Conservation (phyloP, 345 rosid genomes). For the Corymbia maculata region DNA sequence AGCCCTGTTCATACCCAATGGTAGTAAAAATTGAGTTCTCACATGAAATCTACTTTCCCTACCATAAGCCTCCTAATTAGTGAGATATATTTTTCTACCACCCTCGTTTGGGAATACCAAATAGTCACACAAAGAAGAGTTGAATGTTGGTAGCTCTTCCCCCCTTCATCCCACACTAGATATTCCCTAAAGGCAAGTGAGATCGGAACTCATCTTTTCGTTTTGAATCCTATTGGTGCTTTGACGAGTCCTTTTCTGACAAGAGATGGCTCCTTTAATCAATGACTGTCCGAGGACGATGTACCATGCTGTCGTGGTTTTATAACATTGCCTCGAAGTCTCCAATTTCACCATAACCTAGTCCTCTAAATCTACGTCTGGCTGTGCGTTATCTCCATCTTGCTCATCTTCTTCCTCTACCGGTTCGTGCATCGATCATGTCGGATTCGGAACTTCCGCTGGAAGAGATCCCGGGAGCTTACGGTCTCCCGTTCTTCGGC, state of each 20-base stretch:
- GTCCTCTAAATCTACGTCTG: not conserved
- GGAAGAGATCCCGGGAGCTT: conserved; percentile 28
- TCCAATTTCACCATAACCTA: not conserved
- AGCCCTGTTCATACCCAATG: no score
- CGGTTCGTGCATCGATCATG: not conserved
- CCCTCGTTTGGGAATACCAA: no score
- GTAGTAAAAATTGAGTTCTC: no score
- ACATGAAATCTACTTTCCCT: no score
- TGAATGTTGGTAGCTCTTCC: no score
- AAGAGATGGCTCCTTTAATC: not conserved
- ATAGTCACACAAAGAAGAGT: no score
- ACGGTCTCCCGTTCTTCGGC: conserved; percentile 23
- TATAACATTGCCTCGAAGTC: not conserved
- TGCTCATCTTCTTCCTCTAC: not conserved
- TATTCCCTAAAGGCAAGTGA: no score
- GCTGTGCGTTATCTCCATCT: not conserved
- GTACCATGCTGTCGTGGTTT: not conserved
- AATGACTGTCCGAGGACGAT: not conserved
- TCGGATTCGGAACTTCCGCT: not conserved
- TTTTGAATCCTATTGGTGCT: no score
- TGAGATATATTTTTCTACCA: no score
- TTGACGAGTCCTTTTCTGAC: not conserved
- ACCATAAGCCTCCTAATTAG: no score
- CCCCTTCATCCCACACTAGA: no score
- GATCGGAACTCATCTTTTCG: no score